A percentile compares a stretch with the other conserved stretches of the same genome.
Evolutionary conservation across 768 basidiomycete species (phyloP).

Genomic region (Suillus decipiens): DNA sequence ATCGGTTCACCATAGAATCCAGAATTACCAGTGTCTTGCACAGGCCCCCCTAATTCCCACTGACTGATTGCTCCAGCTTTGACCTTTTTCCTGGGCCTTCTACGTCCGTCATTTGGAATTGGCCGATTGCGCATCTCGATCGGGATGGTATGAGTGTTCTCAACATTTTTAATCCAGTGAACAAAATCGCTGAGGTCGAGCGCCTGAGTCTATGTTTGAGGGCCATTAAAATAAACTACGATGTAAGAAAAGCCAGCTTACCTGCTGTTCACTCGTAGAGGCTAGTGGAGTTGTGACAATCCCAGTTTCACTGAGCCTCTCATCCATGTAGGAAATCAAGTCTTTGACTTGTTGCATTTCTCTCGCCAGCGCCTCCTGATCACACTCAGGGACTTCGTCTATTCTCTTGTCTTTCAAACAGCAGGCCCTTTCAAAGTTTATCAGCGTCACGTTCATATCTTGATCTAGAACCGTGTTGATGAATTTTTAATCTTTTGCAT

Average conservation of each 20-base stretch:
- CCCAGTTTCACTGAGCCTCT: slow-evolving; percentile 10
- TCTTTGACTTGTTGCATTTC: slow-evolving; percentile 28
- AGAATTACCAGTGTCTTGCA: neutral
- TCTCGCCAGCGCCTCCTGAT: slow-evolving; percentile 6
- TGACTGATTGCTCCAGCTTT: neutral
- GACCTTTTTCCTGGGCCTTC: neutral
- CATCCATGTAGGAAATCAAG: slow-evolving; percentile 21
- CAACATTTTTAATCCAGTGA: slow-evolving; percentile 3
- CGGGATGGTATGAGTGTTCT: slow-evolving; percentile 3
- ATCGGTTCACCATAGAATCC: neutral
- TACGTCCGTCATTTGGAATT: slow-evolving; percentile 14
- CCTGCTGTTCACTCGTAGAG: neutral
- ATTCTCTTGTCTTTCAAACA: slow-evolving; percentile 8
- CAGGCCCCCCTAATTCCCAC: neutral
- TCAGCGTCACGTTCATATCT: slow-evolving; percentile 3
- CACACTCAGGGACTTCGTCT: slow-evolving; percentile 12
- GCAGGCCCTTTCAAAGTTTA: slow-evolving; percentile 17
- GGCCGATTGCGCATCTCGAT: slow-evolving; percentile 9
- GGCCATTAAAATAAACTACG: neutral
- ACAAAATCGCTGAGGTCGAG: slow-evolving; percentile 3
- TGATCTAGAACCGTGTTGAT: neutral
- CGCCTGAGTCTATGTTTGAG: neutral
- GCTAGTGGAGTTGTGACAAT: neutral
- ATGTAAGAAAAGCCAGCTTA: neutral
- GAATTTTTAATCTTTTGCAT: neutral